Base-by-base conservation (phyloP, 2,329 filamentous ascomycete genomes). In the Pestalotiopsis sp. region DNA sequence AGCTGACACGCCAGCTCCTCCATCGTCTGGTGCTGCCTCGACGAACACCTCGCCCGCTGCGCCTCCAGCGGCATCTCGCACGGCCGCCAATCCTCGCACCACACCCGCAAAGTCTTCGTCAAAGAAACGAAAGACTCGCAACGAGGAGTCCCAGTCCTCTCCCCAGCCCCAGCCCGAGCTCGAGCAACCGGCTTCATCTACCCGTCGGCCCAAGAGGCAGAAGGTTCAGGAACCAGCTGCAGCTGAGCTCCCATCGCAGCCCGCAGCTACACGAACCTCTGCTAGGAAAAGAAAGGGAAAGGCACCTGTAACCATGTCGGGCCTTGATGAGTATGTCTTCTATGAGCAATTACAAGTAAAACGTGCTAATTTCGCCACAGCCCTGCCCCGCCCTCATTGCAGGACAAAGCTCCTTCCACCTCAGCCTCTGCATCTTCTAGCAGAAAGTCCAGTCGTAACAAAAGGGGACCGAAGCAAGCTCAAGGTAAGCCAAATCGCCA, bases 91-190 rank as follows among this genome's bases (percentile, higher is more conserved):
- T 81, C n/a, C 76, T 82, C 79, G 77, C 82, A 76, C 74, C 84
- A 80, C 72, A 58, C 66, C 52, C 69, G 80, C 83, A 72, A 82
- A 81, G 71, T 81, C 84, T 75, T 78, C 84, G 70, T 81, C 88
- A 71, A 89, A 91, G 78, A 97, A 97, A 85, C 91, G 95, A 79
- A 97, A 97, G 84, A 87, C 88, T 72, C 81, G 84, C 72, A 49
- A 71, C 39, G 84, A 83, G 74, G 88, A 88, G 73, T 81, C 82
- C 70, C 85, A 79, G 76, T 83, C 85, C 70, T 76, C 80, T 76
- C 83, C 85, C 70, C 76, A 80, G 69, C 78, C 80, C 62, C 67
- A 70, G 68, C 52, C 71, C 17, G 65, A 73, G 45, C 69, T 64
- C 73, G 73, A 76, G 27, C 71, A 67, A 23, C 71, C 59, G 72